These are phyloP conservation scores for Phytophthora crassamura DNA, from an alignment of 352 stramenopile species.

Conservation along the genomic window DNA sequence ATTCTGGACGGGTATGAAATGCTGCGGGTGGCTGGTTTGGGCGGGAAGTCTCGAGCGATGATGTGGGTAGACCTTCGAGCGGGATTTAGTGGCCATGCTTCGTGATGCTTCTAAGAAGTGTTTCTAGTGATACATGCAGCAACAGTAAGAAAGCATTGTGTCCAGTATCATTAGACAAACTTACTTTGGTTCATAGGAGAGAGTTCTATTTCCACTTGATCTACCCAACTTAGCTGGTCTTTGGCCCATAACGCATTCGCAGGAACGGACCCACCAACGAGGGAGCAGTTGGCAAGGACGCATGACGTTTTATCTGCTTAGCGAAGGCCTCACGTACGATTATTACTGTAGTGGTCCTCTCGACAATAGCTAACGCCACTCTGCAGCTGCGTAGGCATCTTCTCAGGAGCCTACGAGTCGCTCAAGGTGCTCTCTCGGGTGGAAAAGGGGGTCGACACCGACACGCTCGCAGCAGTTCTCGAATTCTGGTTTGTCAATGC, in stretches of 20 bases:
- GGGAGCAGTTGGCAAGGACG: neutral
- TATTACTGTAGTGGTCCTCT: neutral
- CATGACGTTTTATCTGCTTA: slow-evolving; percentile 81
- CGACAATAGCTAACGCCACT: neutral
- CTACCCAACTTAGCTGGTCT: neutral
- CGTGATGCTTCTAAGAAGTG: neutral
- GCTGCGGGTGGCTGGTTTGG: neutral
- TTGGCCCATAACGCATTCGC: slow-evolving; percentile 17
- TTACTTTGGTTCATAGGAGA: neutral
- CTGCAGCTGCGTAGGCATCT: slow-evolving; percentile 60
- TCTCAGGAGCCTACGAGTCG: slow-evolving; percentile 71
- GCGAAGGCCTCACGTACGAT: slow-evolving; percentile 69
- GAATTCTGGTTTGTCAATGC: slow-evolving; percentile 62
- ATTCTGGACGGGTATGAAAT: slow-evolving; percentile 18
- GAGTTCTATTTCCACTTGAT: slow-evolving; percentile 28
- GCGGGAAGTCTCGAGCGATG: slow-evolving; percentile 7
- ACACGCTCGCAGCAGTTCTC: slow-evolving; percentile 55
- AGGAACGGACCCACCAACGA: slow-evolving; percentile 7
- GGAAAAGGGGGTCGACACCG: slow-evolving; percentile 60
- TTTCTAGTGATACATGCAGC: neutral
- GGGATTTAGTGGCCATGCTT: slow-evolving; percentile 18
- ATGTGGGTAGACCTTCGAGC: neutral
- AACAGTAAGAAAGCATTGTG: neutral
- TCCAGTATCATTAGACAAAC: slow-evolving; percentile 5
- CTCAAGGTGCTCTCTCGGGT: slow-evolving; percentile 71